Percentiles rank a stretch among this genome's conserved stretches.
These are phyloP conservation scores for Patellifolia procumbens DNA, from an alignment of 179 eudicot species.

Conservation along the genomic window DNA sequence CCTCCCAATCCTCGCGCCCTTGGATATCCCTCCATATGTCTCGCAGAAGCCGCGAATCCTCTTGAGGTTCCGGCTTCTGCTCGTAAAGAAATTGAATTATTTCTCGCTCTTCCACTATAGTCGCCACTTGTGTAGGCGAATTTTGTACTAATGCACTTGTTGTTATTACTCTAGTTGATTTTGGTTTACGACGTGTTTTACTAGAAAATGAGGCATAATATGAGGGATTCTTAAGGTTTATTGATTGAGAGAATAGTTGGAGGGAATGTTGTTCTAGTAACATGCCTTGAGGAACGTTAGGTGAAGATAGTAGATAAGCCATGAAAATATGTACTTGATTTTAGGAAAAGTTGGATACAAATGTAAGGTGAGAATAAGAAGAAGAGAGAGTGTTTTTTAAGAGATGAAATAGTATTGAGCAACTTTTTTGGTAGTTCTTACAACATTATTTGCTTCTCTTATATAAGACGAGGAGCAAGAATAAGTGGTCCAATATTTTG, in stretches of 20 bases:
- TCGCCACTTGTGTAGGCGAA: background rate
- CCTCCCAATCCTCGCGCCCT: conserved; percentile 65
- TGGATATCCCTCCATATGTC: conserved; percentile 66
- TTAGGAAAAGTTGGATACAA: background rate
- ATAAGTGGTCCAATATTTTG: background rate
- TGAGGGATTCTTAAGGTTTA: too few relatives aligned
- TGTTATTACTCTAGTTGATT: conserved; percentile 11
- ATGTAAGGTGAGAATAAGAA: too few relatives aligned
- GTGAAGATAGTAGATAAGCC: conserved; percentile 25
- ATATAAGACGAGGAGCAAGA: background rate
- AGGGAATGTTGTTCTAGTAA: conserved; percentile 19
- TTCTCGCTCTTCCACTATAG: background rate
- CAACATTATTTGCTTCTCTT: background rate
- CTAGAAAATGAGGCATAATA: too few relatives aligned
- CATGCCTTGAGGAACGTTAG: conserved; percentile 6
- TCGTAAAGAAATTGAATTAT: conserved; percentile 15
- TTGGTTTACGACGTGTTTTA: conserved; percentile 4
- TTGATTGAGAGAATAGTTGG: conserved; percentile 11
- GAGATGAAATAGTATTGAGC: background rate
- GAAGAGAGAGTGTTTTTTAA: too few relatives aligned
- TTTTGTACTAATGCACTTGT: conserved; percentile 6
- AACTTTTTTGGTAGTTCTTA: background rate
- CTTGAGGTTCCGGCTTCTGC: conserved; percentile 19
- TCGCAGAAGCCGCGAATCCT: conserved; percentile 37
- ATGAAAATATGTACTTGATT: background rate